Evolutionary conservation across 2,329 filamentous ascomycete species (phyloP), one percentile per base, ranked within the genome.

Genomic region (Monilinia laxa): DNA sequence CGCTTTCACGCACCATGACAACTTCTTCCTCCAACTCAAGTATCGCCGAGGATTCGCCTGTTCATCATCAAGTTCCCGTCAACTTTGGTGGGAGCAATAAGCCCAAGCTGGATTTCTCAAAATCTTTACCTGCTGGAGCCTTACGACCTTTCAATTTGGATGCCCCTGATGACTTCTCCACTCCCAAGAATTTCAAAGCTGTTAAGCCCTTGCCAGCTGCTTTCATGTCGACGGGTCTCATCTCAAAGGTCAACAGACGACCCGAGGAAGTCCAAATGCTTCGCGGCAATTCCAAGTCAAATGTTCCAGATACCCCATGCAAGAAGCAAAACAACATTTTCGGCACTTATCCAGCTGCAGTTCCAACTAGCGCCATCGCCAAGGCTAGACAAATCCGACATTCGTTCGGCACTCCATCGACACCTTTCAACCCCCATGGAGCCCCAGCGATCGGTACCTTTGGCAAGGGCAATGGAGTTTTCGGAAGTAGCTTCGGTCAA

Each of bases 301-400:
- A 85, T 40, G 93, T 96, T 83, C 94, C 95, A 0, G 95, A 98
- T 76, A 99, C 95, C 1, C 95, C 95, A 1, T 98, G 95, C 79
- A 99, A 98, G 81, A 93, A 95, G 76, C 88, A 90, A 64, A 88
- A 87, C 5, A 89, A 87, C 71, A 80, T 89, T 67, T 86, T 93
- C 79, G 83, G 90, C 73, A 86, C 90, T 62, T 85, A 85, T 78
- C 86, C 87, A 16, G 76, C 80, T 59, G 81, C 83, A 56, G 79
- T 83, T 28, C 82, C 83, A 16, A 87, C 87, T 63, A 88, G 84
- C 71, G 81, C 82, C 11, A 82, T 89, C 65, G 81, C 80, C 38
- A 90, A 89, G 78, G 80, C 83, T 75, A 84, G 84, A 68, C 82
- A 87, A 70, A 85, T 87, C 67, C 85, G 87, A 68, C 88, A 91